Base-by-base conservation (phyloP, 1,139 yeast species). In the Candida sp. region DNA sequence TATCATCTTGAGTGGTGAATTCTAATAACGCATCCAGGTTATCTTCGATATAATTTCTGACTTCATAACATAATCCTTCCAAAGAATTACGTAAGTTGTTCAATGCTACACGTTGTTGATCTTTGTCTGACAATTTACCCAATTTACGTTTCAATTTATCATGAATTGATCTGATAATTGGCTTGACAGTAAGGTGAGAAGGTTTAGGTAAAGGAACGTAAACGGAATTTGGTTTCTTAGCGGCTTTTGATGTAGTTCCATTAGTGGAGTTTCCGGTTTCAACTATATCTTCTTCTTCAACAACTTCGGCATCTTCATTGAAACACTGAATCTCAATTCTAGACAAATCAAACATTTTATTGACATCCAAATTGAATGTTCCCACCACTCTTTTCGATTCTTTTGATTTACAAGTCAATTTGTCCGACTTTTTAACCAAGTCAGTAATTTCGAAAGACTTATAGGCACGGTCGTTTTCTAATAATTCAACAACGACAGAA, bases 51-150 rank as follows among this genome's bases (percentile, higher is more conserved):
- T 63, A 70, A 5, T 75, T 64, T 47, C 90, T 76, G 29, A 84
- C 67, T 41, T 70, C 75, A 58, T 85, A 85, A 45, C 86, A 65
- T 15, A 71, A 63, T 12, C 79, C 73, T 60, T 85, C 93, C 38
- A 84, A 68, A 23, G 66, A 55, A 54, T 85, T 85, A 52, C 73
- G 71, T 29, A 68, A 57, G 44, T 75, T 76, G 40, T 81, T 82
- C 21, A 77, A 60, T 42, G 68, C 63, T 30, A 67, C 60, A 47
- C 80, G 70, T 40, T 67, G 72, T 12, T 63, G 61, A 54, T 85
- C 93, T 47, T 68, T 70, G 5, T 52, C 48, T 42, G 68, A 66
- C 55, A 73, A 66, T 43, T 64, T 58, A 2, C 56, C 49, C 50
- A 73, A 65, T 44, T 63, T 63, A 6, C 47, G 49, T 6, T 51